phyloP scores from a whole-genome alignment of 768 basidiomycete species.

The Lepiota brunneoincarnata region DNA sequence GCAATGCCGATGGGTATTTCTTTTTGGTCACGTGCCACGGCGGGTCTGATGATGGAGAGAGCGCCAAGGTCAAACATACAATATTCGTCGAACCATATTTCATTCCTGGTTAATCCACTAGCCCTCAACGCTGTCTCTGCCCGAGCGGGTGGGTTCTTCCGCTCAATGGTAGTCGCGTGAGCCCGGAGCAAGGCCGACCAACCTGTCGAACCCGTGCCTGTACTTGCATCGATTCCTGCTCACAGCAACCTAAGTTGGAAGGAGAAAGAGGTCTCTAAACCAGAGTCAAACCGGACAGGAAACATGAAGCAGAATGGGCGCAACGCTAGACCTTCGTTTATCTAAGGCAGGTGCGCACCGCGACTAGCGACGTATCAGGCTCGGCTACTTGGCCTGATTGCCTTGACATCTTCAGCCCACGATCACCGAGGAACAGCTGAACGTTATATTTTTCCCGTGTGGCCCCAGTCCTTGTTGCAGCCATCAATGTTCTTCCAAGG shows the following conservation, averaged over 20 bases:
- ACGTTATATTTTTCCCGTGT: constrained; percentile 30
- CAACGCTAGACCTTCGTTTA: constrained; percentile 35
- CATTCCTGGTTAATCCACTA: too few relatives aligned
- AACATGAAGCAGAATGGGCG: constrained; percentile 18
- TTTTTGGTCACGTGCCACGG: constrained; percentile 1
- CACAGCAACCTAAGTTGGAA: constrained; percentile 8
- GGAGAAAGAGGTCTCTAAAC: not conserved
- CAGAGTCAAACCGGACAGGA: constrained; percentile 24
- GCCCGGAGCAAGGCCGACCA: constrained; percentile 1
- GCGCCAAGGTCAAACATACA: too few relatives aligned
- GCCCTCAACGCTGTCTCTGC: too few relatives aligned
- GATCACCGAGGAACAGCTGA: constrained; percentile 31
- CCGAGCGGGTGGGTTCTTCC: too few relatives aligned
- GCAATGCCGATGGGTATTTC: not conserved
- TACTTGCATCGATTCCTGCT: not conserved
- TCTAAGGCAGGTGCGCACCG: constrained; percentile 59
- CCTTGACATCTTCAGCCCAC: constrained; percentile 30
- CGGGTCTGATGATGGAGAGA: too few relatives aligned
- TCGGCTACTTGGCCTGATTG: not conserved
- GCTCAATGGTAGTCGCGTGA: constrained; percentile 1
- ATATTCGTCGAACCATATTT: too few relatives aligned
- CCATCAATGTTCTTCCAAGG: constrained; percentile 21
- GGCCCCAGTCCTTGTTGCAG: constrained; percentile 30
- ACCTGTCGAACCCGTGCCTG: not conserved
- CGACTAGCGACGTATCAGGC: not conserved